Conservation (phyloP, 306 rosid species). For the Oxytropis ochrocephala region DNA sequence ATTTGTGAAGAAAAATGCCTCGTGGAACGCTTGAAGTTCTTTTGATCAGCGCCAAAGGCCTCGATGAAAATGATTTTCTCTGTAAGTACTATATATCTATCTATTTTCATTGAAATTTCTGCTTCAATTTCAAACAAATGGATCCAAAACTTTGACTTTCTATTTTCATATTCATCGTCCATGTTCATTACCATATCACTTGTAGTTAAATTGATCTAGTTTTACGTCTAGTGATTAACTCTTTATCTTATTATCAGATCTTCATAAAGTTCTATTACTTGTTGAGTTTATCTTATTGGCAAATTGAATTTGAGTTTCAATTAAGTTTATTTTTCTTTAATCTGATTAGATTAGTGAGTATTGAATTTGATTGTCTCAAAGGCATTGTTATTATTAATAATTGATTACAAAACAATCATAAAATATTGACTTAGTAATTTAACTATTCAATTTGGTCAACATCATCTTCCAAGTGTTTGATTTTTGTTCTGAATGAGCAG, state of each 20-base stretch:
- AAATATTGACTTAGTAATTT: not conserved
- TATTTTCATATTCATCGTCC: not conserved
- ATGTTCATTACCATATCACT: not conserved
- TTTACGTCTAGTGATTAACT: not conserved
- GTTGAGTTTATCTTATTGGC: not conserved
- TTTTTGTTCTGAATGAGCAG: slow-evolving; percentile 20
- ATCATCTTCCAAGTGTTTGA: not conserved
- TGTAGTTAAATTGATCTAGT: not conserved
- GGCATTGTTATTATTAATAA: not conserved
- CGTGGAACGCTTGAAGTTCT: slow-evolving; percentile 49
- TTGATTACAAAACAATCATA: not conserved
- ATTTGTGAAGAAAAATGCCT: slow-evolving; percentile 24
- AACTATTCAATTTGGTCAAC: not conserved
- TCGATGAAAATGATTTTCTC: slow-evolving; percentile 30
- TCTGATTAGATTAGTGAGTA: too few relatives aligned
- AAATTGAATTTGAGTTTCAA: not conserved
- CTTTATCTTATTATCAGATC: not conserved
- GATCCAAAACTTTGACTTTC: slow-evolving; percentile 1
- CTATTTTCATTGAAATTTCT: not conserved
- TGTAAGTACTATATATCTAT: slow-evolving; percentile 19
- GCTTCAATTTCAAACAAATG: not conserved
- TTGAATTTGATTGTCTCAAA: too few relatives aligned
- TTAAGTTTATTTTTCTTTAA: not conserved
- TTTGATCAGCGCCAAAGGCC: slow-evolving; percentile 41
- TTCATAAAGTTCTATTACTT: not conserved